phyloP scores from a whole-genome alignment of 2,329 filamentous ascomycete genomes.

The Clonostachys sp. region DNA sequence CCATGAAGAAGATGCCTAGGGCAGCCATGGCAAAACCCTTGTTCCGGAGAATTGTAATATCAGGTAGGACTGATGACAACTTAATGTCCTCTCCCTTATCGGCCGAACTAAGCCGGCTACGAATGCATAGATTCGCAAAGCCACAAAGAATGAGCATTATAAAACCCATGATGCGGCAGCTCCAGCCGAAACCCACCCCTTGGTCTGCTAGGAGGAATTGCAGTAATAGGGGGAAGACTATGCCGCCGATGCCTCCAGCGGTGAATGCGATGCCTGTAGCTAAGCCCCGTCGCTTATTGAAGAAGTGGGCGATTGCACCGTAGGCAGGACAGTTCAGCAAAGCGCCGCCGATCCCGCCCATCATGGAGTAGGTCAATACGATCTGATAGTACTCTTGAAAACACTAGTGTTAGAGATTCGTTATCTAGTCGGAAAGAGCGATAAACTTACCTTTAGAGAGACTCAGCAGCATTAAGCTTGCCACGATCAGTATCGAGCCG shows the following conservation, averaged over 20 bases:
- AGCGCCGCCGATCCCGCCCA: conserved; percentile 33
- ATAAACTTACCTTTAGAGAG: conserved; percentile 44
- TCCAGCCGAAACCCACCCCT: conserved; percentile 23
- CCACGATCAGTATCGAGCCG: conserved; percentile 58
- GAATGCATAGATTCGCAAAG: conserved; percentile 12
- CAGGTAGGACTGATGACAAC: conserved; percentile 7
- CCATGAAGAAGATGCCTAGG: conserved; percentile 35
- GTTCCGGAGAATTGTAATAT: conserved; percentile 31
- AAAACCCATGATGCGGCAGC: conserved; percentile 21
- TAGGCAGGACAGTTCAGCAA: conserved; percentile 24
- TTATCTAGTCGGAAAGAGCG: too few relatives aligned
- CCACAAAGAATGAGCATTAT: conserved; percentile 19
- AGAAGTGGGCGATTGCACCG: conserved; percentile 18
- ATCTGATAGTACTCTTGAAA: conserved; percentile 44
- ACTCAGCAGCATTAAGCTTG: conserved; percentile 63
- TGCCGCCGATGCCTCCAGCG: conserved; percentile 13
- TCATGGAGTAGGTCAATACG: conserved; percentile 33
- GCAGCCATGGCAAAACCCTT: conserved; percentile 34
- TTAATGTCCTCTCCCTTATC: conserved; percentile 32
- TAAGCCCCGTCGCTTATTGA: neutral
- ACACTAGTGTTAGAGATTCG: neutral
- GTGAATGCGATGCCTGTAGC: neutral
- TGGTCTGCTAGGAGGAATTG: conserved; percentile 16
- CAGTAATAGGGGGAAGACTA: conserved; percentile 26
- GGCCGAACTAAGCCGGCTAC: conserved; percentile 9